phyloP scores from a whole-genome alignment of 2,329 filamentous ascomycete species.

The Ophioceras dolichostomum region DNA sequence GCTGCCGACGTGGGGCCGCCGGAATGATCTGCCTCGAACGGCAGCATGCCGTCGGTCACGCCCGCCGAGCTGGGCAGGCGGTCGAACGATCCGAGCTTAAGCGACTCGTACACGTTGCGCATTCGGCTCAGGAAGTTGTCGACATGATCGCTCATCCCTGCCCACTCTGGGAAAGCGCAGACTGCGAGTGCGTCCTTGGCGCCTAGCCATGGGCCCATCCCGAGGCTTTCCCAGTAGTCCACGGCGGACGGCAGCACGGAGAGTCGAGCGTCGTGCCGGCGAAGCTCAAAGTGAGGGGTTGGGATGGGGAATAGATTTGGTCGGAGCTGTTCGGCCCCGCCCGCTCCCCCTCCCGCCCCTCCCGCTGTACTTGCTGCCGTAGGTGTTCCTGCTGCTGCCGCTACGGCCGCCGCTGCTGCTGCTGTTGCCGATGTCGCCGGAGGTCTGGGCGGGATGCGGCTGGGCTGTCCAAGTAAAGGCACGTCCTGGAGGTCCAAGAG shows the following conservation, averaged over 20 bases:
- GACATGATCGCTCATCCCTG: conserved; percentile 48
- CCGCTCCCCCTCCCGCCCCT: too few species aligned
- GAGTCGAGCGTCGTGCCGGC: conserved; percentile 54
- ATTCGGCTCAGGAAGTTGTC: conserved; percentile 55
- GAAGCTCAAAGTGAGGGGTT: conserved; percentile 59
- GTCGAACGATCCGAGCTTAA: conserved; percentile 58
- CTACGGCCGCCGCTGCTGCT: too few species aligned
- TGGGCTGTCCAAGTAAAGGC: conserved; percentile 37
- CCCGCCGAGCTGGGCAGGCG: conserved; percentile 28
- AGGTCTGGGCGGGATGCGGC: conserved; percentile 36
- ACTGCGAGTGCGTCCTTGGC: conserved; percentile 59
- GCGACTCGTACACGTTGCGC: conserved; percentile 59
- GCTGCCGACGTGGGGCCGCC: conserved; percentile 16
- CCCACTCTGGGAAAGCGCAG: conserved; percentile 57
- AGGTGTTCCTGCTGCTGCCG: too few species aligned
- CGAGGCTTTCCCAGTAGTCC: conserved; percentile 71
- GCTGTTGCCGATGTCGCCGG: too few species aligned
- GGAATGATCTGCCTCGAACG: conserved; percentile 35
- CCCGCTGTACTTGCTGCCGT: too few species aligned
- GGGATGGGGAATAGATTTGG: conserved; percentile 49
- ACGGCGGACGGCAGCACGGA: conserved; percentile 66
- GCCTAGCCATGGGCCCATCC: conserved; percentile 59
- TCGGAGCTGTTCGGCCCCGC: conserved; percentile 33
- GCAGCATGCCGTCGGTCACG: conserved; percentile 34
- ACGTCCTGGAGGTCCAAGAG: conserved; percentile 46